Conservation (phyloP, 208 protist genomes). For the Angomonas deanei region DNA sequence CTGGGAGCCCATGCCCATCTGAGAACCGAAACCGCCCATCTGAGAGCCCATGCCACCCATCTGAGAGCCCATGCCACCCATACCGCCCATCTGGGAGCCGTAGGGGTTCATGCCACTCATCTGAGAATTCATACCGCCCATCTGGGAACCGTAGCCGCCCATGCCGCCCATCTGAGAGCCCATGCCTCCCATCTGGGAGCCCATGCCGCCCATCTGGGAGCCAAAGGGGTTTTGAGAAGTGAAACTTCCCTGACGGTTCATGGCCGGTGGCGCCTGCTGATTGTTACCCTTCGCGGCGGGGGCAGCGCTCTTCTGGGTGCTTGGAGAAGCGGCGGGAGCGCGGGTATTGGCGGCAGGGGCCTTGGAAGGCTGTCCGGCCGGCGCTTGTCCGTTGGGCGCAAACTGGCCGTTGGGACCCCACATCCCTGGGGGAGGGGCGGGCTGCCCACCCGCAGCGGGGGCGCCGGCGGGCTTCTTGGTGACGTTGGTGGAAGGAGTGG, state of each 20-base stretch:
- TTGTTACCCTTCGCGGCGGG: not conserved
- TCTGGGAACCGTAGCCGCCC: slow-evolving; percentile 12
- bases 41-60: slow-evolving; percentile 17
- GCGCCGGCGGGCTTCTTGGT: not conserved
- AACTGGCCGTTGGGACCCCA: not conserved
- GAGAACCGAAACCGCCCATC: not conserved
- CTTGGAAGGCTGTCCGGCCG: not conserved
- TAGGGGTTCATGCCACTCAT: slow-evolving; percentile 10
- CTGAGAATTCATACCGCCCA: slow-evolving; percentile 17
- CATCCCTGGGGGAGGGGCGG: not conserved
- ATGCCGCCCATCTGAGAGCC: slow-evolving; percentile 15
- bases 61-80: slow-evolving; percentile 17
- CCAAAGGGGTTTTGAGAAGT: not conserved
- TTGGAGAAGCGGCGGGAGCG: not conserved
- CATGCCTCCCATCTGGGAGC: slow-evolving; percentile 5
- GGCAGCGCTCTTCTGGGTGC: not conserved
- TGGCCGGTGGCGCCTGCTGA: not conserved
- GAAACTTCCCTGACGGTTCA: slow-evolving; percentile 10
- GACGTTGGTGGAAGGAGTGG: not conserved
- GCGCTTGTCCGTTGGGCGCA: too few relatives aligned
- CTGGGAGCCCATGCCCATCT: slow-evolving; percentile 3
- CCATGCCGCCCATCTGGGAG: slow-evolving; percentile 9
- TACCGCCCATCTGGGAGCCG: slow-evolving; percentile 12
- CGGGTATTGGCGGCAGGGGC: not conserved
- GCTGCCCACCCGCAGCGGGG: too few relatives aligned